Evolutionary conservation across 495 filamentous ascomycete genomes (phyloP).

Genomic region (Sordaria brevicollis): DNA sequence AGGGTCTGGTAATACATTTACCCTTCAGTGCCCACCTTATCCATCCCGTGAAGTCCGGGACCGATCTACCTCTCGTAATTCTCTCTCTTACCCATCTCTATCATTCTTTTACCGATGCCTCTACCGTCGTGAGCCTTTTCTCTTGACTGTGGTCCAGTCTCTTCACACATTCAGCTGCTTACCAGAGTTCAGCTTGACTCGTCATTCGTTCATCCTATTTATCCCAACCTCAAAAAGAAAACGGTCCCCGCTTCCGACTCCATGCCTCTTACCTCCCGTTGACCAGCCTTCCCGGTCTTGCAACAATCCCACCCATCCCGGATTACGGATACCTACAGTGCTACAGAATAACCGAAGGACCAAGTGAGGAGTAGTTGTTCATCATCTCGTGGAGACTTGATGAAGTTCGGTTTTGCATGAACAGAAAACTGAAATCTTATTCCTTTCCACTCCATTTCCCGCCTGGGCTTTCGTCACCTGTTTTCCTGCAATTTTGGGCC

Average conservation of each 20-base stretch:
- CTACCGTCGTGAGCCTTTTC: background rate
- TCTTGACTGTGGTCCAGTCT: too few species aligned
- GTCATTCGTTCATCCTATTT: background rate
- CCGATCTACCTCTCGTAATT: too few species aligned
- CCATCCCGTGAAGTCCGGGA: background rate
- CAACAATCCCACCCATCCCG: background rate
- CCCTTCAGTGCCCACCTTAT: background rate
- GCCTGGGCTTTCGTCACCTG: background rate
- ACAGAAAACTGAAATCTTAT: background rate
- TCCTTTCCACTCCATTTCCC: background rate
- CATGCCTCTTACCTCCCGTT: background rate
- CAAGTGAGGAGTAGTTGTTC: background rate
- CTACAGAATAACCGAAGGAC: background rate
- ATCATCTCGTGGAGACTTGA: background rate
- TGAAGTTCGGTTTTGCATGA: background rate
- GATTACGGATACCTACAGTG: background rate
- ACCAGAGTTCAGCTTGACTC: too few species aligned
- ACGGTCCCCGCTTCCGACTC: background rate
- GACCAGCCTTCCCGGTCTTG: background rate
- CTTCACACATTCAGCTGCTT: background rate
- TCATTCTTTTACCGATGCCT: background rate
- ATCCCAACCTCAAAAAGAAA: too few species aligned
- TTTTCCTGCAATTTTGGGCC: too few species aligned
- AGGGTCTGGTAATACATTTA: background rate
- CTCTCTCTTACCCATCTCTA: background rate